Evolutionary conservation across 2,329 filamentous ascomycete genomes (phyloP), one percentile per base, ranked within the genome.

Genomic region (Aspergillus persii): DNA sequence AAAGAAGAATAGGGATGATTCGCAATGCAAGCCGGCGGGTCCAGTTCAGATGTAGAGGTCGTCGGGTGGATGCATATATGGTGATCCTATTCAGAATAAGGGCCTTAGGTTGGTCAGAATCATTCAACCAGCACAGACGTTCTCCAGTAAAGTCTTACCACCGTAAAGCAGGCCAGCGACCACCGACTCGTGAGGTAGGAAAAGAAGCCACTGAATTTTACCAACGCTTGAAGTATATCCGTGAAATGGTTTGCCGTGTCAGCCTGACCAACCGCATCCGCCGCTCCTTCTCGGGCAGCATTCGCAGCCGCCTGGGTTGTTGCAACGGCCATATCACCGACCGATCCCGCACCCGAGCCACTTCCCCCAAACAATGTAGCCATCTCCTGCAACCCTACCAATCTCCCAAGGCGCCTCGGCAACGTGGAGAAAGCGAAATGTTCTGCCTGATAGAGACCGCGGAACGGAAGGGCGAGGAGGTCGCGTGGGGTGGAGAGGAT

Each of bases 121-220:
- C 46, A 46, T 30, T 39, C 56, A 54, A 62, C 59, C 36, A 15
- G 36, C 12, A 31, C 30, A 7, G 23, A 50, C 29, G 31, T 33
- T 18, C 30, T 36, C 11, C n/a, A 2, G 11, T n/a, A 41, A 50
- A n/a, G 47, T 12, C 79, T 74, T 73, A 85, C 83, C 82, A 94
- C 90, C 41, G 88, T 86, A 67, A 98, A 88, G 68, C 92, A 97
- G 54, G 89, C 88, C 59, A 98, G 79, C 0, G 94, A 93, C 95
- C 95, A 98, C 75, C 90, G 90, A 75, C 91, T 96, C 1, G 91
- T 96, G 48, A 92, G 83, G 76, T 98, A 99, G 68, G 87, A 90
- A 76, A 98, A 93, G 59, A 98, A 86, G 61, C 91, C 92, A 49
- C 91, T 90, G 48, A 97, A 81, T 48, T 90, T 92, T 70, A 88